Evolutionary conservation across 2,329 filamentous ascomycete species (phyloP).

Genomic region (Colletotrichum tropicicola): DNA sequence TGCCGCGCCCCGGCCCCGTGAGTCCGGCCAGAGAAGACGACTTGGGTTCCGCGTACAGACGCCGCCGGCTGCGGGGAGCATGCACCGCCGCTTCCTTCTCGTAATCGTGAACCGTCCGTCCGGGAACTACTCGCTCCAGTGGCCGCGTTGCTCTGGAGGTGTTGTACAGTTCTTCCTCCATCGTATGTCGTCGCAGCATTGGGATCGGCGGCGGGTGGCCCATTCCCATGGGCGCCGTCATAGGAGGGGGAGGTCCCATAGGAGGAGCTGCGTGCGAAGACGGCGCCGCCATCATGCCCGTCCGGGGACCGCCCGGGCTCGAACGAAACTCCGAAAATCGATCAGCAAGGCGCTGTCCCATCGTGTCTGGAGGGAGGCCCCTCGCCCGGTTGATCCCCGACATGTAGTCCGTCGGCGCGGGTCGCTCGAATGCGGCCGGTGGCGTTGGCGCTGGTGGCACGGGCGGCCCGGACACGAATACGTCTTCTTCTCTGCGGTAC

Average conservation of each 20-base stretch:
- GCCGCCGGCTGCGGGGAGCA: conserved; percentile 39
- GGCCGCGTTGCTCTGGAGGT: conserved; percentile 39
- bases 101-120: conserved; percentile 39
- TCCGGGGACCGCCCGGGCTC: conserved; percentile 34
- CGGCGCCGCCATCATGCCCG: conserved; percentile 28
- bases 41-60: conserved; percentile 38
- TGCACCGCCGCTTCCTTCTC: conserved; percentile 42
- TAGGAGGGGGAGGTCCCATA: conserved; percentile 5
- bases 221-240: conserved; percentile 21
- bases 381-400: conserved; percentile 53
- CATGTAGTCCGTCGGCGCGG: conserved; percentile 50
- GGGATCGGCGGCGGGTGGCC: conserved; percentile 36
- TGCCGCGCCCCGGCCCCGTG: conserved; percentile 52
- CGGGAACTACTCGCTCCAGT: conserved; percentile 39
- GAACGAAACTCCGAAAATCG: conserved; percentile 57
- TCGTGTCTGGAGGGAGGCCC: conserved; percentile 50
- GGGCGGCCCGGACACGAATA: conserved; percentile 32
- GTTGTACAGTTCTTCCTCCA: conserved; percentile 52
- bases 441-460: conserved; percentile 42
- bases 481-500: conserved; percentile 53
- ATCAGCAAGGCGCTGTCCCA: conserved; percentile 60
- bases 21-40: conserved; percentile 59
- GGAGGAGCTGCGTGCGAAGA: conserved; percentile 34
- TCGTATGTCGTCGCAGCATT: conserved; percentile 48
- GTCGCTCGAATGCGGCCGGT: conserved; percentile 44